These are phyloP conservation scores for Eucalyptus sp. DNA, from an alignment of 345 rosid genomes.

Conservation along the genomic window DNA sequence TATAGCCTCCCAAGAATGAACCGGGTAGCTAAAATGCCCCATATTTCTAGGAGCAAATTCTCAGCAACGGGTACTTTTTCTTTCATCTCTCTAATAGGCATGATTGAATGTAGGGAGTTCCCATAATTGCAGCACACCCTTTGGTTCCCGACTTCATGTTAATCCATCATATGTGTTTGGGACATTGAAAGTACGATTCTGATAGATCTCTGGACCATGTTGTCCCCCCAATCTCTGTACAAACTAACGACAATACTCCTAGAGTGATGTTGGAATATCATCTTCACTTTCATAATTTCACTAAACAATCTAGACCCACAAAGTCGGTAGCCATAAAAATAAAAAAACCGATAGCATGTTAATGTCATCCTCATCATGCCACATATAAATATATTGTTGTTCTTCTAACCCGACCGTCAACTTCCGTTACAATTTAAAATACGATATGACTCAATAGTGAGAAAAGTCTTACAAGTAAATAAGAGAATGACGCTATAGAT, in stretches of 20 bases:
- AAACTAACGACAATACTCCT: background rate
- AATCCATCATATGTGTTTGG: background rate
- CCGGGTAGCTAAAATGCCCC: background rate
- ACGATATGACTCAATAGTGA: background rate
- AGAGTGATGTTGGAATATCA: background rate
- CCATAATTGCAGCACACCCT: background rate
- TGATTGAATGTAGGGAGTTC: background rate
- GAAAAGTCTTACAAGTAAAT: background rate
- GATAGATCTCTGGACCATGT: background rate
- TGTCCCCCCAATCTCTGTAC: background rate
- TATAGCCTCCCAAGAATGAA: background rate
- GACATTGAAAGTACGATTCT: background rate
- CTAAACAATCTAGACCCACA: background rate
- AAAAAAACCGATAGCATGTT: background rate
- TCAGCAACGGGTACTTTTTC: background rate
- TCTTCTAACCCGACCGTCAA: background rate
- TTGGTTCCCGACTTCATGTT: background rate
- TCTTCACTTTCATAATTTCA: background rate
- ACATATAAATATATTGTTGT: background rate
- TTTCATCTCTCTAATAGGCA: background rate
- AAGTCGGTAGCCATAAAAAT: background rate
- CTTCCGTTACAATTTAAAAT: background rate
- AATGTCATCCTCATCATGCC: background rate
- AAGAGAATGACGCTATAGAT: background rate
- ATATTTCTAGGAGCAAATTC: background rate